These are phyloP conservation scores for Pontederia paniculata DNA, from an alignment of 176 grass and related monocot species.

Conservation along the genomic window DNA sequence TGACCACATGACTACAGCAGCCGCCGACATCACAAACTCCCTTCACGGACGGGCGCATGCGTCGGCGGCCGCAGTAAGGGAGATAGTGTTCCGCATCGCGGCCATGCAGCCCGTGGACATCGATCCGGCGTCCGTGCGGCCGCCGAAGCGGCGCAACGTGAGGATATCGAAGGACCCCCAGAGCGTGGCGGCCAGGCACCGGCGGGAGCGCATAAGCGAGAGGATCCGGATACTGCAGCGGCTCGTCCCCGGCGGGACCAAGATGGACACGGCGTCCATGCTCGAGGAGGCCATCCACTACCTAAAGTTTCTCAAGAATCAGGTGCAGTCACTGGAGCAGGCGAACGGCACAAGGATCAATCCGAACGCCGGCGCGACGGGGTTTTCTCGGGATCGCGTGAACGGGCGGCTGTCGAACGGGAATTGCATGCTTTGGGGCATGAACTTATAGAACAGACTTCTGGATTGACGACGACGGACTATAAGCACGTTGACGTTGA, in stretches of 20 bases:
- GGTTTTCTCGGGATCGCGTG: too few species aligned
- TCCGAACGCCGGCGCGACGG: conserved; percentile 9
- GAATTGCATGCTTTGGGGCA: too few species aligned
- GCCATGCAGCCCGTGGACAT: conserved; percentile 83
- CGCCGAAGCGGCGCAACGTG: conserved; percentile 81
- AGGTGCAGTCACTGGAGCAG: conserved; percentile 70
- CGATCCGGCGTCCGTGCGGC: conserved; percentile 57
- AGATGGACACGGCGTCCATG: conserved; percentile 95
- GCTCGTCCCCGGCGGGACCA: conserved; percentile 71
- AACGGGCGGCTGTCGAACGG: too few species aligned
- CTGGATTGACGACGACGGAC: too few species aligned
- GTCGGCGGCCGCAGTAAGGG: conserved; percentile 41
- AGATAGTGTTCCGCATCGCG: conserved; percentile 85
- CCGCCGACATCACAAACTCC: too few species aligned
- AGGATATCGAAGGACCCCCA: conserved; percentile 81
- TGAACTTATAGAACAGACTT: too few species aligned
- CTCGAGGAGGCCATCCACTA: conserved; percentile 90
- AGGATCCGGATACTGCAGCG: conserved; percentile 76
- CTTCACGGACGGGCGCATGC: too few species aligned
- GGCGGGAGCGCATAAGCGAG: conserved; percentile 91
- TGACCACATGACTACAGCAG: too few species aligned
- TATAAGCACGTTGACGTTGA: too few species aligned
- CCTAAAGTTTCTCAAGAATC: conserved; percentile 84
- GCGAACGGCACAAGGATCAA: too few species aligned
- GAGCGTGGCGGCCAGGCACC: conserved; percentile 73